Base-by-base conservation (phyloP, 176 grass and related monocot species). In the Ensete ventricosum region DNA sequence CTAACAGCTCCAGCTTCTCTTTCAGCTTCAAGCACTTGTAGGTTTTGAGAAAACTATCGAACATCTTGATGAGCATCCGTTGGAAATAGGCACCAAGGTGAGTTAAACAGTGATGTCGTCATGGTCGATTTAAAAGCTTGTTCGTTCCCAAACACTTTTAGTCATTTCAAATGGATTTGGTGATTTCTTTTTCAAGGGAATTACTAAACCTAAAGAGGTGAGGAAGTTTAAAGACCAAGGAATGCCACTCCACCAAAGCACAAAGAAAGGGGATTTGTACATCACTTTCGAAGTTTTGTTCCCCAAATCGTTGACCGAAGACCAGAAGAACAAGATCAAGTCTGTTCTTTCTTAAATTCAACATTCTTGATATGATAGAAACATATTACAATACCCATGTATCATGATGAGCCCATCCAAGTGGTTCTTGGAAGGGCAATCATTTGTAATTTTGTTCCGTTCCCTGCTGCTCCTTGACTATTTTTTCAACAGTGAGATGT, bases 161-260 rank as follows among this genome's bases (percentile, higher is more conserved):
- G 2, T n/a, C 20, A 14, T 24, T 27, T 73, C n/a, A 24, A 17
- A 69, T 50, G 29, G 43, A 69, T 70, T 50, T 50, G 34, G 14
- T 20, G 34, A 50, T 51, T 50, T 19, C 34, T n/a, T 20, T 50
- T 50, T 50, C 21, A 75, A 99, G 96, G 91, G 96, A 43, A 67
- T 99, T 17, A 99, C 96, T 27, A 99, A 95, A 55, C 91, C 96
- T 0, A 99, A 99, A 81, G 96, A 91, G 73, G 58, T 89, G 43
- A 91, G 63, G 83, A 99, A 95, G 77, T 95, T 89, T 77, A 91
- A 99, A 84, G 96, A 88, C 43, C 91, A 99, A 75, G 96, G 96
- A 26, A 95, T 99, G 96, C 96, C 96, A 23, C 69, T 95, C 70
- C 85, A 95, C 81, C 82, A 88, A 84, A 99, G 91, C 67, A 83